Base-by-base conservation (phyloP, 148 eudicot species). In the Camellia sinensis region DNA sequence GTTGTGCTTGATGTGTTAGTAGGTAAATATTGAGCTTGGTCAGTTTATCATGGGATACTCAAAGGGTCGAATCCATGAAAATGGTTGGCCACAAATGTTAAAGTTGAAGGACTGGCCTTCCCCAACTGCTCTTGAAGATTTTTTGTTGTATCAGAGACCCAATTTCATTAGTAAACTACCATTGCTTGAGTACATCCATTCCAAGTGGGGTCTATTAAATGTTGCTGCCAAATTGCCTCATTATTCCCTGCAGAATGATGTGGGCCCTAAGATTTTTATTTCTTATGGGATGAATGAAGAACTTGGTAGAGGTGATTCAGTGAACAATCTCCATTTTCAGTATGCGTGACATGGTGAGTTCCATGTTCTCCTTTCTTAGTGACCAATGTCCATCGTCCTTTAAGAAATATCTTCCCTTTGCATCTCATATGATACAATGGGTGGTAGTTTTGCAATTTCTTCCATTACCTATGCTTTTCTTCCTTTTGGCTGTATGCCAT, bases 41-140 rank as follows among this genome's bases (percentile, higher is more conserved):
- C 88, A 90, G 82, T 95, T 92, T 85, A 87, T 95, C 79, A 90
- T 81, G 84, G 99, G 99, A 79, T 95, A 93, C 85, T 89, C 89
- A 54, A 93, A 93, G 73, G 99, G 99, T 84, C 90, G 92, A 72
- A 63, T 87, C 19, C 87, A 52, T 82, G 92, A 89, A 84, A 82
- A 88, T 88, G 97, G 92, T 22, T 66, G 78, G 85, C 92, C 88
- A 41, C 87, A 93, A 78, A 84, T 93, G 88, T 90, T 95, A 82
- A 92, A 87, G 88, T 83, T 95, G 87, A 95, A 93, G 85, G 96
- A 93, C 82, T 95, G 99, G 99, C 99, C 99, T 80, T 91, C 99
- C 57, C 97, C 98, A 21, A 91, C 90, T 91, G 91, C 97, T 83
- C 89, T 93, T 57, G 98, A 95, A 87, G 98, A 95, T 84, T 95